A percentile compares a stretch with the other conserved stretches of the same genome.
phyloP scores from a whole-genome alignment of 1,139 yeast species.

The Yamadazyma oceani region DNA sequence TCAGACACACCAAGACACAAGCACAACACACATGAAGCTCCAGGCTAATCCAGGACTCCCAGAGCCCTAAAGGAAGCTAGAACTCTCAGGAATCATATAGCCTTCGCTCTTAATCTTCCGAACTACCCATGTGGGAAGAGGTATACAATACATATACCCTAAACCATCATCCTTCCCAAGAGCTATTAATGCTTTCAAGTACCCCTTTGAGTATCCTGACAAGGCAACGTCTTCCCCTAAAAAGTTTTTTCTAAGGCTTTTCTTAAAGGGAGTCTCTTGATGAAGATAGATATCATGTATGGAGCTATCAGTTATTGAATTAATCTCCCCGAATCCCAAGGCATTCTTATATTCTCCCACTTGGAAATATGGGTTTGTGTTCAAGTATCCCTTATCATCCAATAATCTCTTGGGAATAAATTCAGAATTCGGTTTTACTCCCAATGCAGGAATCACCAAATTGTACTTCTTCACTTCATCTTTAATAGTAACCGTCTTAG shows the following conservation, averaged over 20 bases:
- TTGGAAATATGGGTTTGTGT: slow-evolving; percentile 20
- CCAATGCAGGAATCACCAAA: slow-evolving; percentile 21
- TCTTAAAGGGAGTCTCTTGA: slow-evolving; percentile 17
- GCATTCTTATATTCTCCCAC: slow-evolving; percentile 20
- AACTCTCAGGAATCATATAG: slow-evolving; percentile 8
- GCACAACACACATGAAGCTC: not conserved
- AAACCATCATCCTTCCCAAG: slow-evolving; percentile 23
- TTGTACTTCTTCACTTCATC: slow-evolving; percentile 16
- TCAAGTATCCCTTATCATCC: slow-evolving; percentile 19
- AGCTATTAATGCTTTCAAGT: slow-evolving; percentile 25
- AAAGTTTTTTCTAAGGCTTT: slow-evolving; percentile 12
- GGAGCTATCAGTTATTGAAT: slow-evolving; percentile 17
- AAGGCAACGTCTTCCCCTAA: slow-evolving; percentile 5
- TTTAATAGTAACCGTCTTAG: not conserved
- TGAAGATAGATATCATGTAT: slow-evolving; percentile 20
- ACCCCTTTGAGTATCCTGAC: slow-evolving; percentile 9
- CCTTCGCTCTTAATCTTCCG: slow-evolving; percentile 17
- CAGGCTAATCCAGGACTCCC: too few species aligned
- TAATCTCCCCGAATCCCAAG: slow-evolving; percentile 26
- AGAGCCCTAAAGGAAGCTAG: too few species aligned
- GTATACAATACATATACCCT: slow-evolving; percentile 22
- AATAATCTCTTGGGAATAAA: slow-evolving; percentile 15
- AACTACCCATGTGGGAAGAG: slow-evolving; percentile 24
- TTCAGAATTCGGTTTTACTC: slow-evolving; percentile 21
- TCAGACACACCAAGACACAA: slow-evolving; percentile 1